Base-by-base conservation (phyloP, 2,329 filamentous ascomycete species). In the Fusarium siculi region DNA sequence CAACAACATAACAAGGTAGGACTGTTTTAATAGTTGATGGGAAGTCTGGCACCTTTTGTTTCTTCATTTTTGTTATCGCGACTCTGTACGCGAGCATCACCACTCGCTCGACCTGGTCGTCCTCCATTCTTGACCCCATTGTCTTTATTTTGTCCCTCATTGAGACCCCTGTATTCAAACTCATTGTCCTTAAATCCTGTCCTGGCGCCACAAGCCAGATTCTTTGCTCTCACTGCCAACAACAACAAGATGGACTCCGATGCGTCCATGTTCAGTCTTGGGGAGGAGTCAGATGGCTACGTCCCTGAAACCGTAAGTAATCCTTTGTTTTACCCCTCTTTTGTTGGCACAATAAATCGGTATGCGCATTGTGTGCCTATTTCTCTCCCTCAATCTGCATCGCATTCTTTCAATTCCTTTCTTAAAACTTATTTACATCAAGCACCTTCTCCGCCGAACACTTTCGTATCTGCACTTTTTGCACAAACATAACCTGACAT, bases 231-330 rank as follows among this genome's bases (percentile, higher is more conserved):
- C 57, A 61, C 68, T 39, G 25, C 34, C 54, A 69, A 46, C 50
- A 54, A 59, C 56, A 70, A 73, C 81, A 83, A 77, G 55, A 90
- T 90, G 88, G 86, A 87, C 76, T 89, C 86, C 70, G 87, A 90
- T 69, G 82, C 82, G 47, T 87, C 90, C 81, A 90, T 63, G 90
- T 83, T 82, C 72, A 83, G 81, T 66, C 61, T 81, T 34, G 82
- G 76, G 55, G 82, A 84, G 40, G 83, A 85, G 66, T 85, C 84
- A 28, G 84, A 85, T 63, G 83, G 76, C 73, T 85, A 78, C 66
- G 81, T 80, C 56, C 83, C 83, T n/a, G 77, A 83, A 70, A 76
- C 77, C 54, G 83, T 84, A 72, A 77, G 83, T 79, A 55, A 56
- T 63, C 58, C 34, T 40, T 42, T 30, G 6, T 11, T 43, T 55